A percentile compares a stretch with the other conserved stretches of the same genome.
Conservation (phyloP, 192 early-diverging fungal species). For the Dimargaris verticillata region DNA sequence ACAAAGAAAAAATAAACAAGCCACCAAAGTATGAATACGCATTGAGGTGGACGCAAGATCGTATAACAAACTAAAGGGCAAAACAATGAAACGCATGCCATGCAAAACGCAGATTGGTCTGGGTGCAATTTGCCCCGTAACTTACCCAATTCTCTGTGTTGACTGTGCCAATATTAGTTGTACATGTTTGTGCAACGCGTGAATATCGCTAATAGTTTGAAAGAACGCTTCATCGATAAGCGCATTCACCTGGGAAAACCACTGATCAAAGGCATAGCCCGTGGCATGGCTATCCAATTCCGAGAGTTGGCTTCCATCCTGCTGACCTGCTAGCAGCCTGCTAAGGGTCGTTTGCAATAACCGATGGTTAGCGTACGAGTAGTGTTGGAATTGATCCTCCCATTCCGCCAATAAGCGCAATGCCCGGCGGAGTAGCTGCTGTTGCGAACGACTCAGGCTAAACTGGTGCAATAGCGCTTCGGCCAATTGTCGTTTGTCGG, state of each 20-base stretch:
- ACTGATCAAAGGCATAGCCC: neutral
- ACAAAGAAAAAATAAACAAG: no score
- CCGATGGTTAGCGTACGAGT: neutral
- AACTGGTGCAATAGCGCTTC: conserved; percentile 12
- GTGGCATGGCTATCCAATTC: neutral
- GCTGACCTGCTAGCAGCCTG: conserved; percentile 3
- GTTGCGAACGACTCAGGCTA: conserved; percentile 10
- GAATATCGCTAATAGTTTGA: neutral
- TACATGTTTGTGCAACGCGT: conserved; percentile 12
- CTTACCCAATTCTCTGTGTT: conserved; percentile 9
- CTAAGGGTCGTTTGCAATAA: conserved; percentile 17
- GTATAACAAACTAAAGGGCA: no score
- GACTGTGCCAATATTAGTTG: conserved; percentile 14
- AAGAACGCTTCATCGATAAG: neutral
- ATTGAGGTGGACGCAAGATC: no score
- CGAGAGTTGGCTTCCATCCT: neutral
- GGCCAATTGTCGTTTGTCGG: conserved; percentile 10
- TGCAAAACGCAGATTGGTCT: no score
- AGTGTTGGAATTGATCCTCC: conserved; percentile 2
- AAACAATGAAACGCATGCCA: no score
- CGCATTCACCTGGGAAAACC: neutral
- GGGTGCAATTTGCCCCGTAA: no score
- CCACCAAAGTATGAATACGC: no score
- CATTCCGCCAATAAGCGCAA: neutral
- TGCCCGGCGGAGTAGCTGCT: neutral